A percentile compares a stretch with the other conserved stretches of the same genome.
phyloP scores from a whole-genome alignment of 176 grass and related monocot species.

The Musa acuminata region DNA sequence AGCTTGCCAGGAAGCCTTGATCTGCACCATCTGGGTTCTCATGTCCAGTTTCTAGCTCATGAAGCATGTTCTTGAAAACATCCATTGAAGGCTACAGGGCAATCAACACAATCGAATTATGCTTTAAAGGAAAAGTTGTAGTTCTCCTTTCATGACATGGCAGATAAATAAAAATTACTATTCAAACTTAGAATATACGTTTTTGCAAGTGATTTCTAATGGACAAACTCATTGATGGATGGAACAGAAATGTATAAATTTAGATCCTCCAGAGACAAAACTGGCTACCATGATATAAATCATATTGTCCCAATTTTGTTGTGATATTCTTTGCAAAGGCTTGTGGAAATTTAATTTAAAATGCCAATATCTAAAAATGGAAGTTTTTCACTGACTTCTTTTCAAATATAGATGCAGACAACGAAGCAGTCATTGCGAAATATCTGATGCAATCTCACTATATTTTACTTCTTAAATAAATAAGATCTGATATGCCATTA shows the following conservation, averaged over 20 bases:
- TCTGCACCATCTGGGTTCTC: slow-evolving; percentile 87
- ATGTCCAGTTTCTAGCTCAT: slow-evolving; percentile 65
- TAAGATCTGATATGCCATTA: not conserved
- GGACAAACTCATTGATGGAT: not conserved
- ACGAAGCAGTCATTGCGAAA: not conserved
- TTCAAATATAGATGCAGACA: not conserved
- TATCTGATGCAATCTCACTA: not conserved
- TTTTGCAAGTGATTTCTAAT: not conserved
- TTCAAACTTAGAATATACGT: not conserved
- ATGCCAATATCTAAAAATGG: not conserved
- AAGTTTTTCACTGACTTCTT: not conserved
- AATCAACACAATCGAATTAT: not conserved
- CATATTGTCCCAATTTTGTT: not conserved
- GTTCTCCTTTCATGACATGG: not conserved
- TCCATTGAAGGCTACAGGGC: slow-evolving; percentile 74
- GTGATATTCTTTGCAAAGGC: not conserved
- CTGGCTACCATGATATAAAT: not conserved
- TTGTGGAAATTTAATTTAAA: not conserved
- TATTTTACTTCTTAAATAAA: not conserved
- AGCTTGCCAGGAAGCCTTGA: slow-evolving; percentile 80
- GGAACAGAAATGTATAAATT: not conserved
- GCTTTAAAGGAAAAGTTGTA: not conserved
- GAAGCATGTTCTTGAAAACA: slow-evolving; percentile 86
- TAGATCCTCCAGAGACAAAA: too few species aligned
- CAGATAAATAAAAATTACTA: not conserved